Percentiles rank a stretch among this genome's conserved stretches.
Conservation (phyloP, 177 flowering plant species). For the Tripterygium wilfordii region DNA sequence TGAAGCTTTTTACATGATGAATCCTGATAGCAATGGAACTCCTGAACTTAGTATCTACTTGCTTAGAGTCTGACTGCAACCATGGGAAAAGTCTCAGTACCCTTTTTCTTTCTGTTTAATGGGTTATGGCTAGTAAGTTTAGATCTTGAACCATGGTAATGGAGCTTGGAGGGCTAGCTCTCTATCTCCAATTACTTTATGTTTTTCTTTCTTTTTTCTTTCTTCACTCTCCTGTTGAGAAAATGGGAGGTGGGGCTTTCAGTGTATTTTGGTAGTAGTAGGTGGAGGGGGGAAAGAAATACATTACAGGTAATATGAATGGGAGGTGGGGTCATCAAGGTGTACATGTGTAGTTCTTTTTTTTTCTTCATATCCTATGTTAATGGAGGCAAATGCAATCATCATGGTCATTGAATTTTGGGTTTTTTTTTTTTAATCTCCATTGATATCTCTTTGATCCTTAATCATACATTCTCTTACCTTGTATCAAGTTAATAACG, state of each 20-base stretch:
- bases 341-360: slow-evolving; percentile 23
- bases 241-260: slow-evolving; percentile 10
- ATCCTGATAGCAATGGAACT: slow-evolving; percentile 77
- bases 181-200: slow-evolving; percentile 1
- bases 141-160: slow-evolving; percentile 4
- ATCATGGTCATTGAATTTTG: slow-evolving; percentile 9
- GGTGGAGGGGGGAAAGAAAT: slow-evolving; percentile 18
- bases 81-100: slow-evolving; percentile 7
- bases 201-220: slow-evolving; percentile 2
- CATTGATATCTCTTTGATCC: not conserved
- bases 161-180: slow-evolving; percentile 13
- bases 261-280: slow-evolving; percentile 12
- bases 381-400: slow-evolving; percentile 15
- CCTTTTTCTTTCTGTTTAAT: not conserved
- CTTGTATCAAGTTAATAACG: not conserved
- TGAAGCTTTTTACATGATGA: slow-evolving; percentile 95
- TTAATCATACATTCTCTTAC: too few relatives aligned
- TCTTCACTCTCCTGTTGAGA: not conserved
- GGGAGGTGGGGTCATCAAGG: slow-evolving; percentile 20
- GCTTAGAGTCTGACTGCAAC: slow-evolving; percentile 70
- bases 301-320: slow-evolving; percentile 4
- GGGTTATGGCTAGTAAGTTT: not conserved
- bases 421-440: not conserved
- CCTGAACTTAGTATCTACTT: slow-evolving; percentile 91
- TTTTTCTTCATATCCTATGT: slow-evolving; percentile 2